Conservation (phyloP, 352 stramenopile genomes). For the Pseudoperonospora humuli region DNA sequence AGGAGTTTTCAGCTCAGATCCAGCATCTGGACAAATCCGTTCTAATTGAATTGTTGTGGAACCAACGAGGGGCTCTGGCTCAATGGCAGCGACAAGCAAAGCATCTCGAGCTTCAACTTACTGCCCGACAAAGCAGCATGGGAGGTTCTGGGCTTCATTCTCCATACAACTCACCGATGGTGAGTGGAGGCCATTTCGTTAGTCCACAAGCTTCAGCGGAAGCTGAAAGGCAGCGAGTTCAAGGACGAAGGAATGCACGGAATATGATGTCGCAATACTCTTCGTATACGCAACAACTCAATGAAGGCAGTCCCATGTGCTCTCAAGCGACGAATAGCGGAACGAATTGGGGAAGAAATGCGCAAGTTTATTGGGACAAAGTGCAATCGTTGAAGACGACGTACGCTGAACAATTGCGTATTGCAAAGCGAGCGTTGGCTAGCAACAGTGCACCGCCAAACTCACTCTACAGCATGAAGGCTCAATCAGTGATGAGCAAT, state of each 20-base stretch:
- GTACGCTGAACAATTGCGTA: conserved; percentile 39
- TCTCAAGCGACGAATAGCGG: conserved; percentile 9
- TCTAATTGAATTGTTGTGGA: conserved; percentile 72
- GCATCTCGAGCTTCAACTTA: conserved; percentile 47
- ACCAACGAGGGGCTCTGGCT: conserved; percentile 48
- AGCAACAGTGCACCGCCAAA: conserved; percentile 57
- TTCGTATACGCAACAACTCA: conserved; percentile 21
- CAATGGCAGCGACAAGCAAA: conserved; percentile 50
- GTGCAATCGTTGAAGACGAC: conserved; percentile 45
- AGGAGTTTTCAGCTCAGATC: conserved; percentile 61
- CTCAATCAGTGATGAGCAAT: conserved; percentile 76
- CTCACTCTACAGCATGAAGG: conserved; percentile 57
- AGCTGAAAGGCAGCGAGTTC: conserved; percentile 44
- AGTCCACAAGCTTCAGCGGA: conserved; percentile 27
- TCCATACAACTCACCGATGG: conserved; percentile 33
- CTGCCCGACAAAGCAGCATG: conserved; percentile 13
- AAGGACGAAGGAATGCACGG: conserved; percentile 28
- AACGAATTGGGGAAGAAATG: conserved; percentile 22
- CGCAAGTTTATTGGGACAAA: conserved; percentile 65
- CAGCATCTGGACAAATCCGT: conserved; percentile 57
- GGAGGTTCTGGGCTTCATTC: conserved; percentile 14
- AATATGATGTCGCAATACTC: conserved; percentile 14
- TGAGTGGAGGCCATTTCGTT: conserved; percentile 16
- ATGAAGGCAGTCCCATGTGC: conserved; percentile 2
- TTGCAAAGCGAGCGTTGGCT: conserved; percentile 58